phyloP scores from a whole-genome alignment of 257 asterid genomes.

The Pogostemon cablin region DNA sequence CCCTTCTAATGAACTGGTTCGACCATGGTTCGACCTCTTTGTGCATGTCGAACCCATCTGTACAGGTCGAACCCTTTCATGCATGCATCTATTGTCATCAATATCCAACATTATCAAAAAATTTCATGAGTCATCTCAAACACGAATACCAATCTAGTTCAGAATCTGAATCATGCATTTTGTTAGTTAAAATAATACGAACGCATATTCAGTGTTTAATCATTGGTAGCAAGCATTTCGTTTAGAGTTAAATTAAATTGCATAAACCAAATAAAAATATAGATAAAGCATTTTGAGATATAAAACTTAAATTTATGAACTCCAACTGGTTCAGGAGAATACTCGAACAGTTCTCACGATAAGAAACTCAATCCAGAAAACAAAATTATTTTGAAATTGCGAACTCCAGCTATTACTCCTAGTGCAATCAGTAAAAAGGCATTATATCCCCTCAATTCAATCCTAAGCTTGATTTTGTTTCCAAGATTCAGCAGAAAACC shows the following conservation, averaged over 20 bases:
- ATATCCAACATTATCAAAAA: background rate
- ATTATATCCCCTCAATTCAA: constrained; percentile 13
- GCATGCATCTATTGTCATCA: too few relatives aligned
- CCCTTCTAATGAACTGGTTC: too few relatives aligned
- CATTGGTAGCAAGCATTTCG: too few relatives aligned
- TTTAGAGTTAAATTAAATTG: background rate
- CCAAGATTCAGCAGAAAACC: constrained; percentile 16
- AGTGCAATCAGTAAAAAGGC: constrained; percentile 1
- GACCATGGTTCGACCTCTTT: too few relatives aligned
- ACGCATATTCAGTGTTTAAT: background rate
- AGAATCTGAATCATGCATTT: background rate
- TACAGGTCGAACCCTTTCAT: too few relatives aligned
- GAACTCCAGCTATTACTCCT: constrained; percentile 7
- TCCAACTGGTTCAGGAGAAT: constrained; percentile 22
- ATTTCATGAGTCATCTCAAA: background rate
- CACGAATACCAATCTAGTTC: constrained; percentile 6
- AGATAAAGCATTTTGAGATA: constrained; percentile 6
- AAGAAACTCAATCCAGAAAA: constrained; percentile 17
- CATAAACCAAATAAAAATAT: background rate
- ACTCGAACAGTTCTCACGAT: constrained; percentile 12
- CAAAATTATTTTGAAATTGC: background rate
- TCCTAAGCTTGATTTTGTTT: background rate
- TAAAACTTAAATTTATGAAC: constrained; percentile 19
- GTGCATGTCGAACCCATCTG: too few relatives aligned
- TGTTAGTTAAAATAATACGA: background rate